These are phyloP conservation scores for Cytauxzoon felis DNA, from an alignment of 169 alveolate genomes.

Conservation along the genomic window DNA sequence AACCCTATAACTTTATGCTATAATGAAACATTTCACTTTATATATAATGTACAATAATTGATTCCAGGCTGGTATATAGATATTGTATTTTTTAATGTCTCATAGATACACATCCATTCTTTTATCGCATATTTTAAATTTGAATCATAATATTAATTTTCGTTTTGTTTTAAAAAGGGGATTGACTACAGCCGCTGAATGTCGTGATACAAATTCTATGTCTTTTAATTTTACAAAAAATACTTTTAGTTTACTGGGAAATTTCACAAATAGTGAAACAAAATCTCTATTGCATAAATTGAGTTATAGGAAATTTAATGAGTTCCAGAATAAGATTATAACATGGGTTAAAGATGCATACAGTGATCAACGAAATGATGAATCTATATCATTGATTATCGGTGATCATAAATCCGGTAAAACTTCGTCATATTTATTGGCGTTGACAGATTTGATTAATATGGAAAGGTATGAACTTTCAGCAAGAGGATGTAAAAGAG, in stretches of 20 bases:
- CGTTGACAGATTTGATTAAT: constrained; percentile 35
- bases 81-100: too few species aligned
- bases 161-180: not conserved
- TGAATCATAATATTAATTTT: not conserved
- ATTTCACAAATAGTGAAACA: not conserved
- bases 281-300: not conserved
- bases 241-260: too few species aligned
- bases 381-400: constrained; percentile 17
- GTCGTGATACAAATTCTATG: too few species aligned
- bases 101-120: too few species aligned
- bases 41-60: too few species aligned
- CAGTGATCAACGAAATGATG: too few species aligned
- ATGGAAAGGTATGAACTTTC: not conserved
- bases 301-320: not conserved
- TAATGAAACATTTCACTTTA: too few species aligned
- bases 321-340: not conserved
- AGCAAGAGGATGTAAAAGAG: constrained; percentile 7
- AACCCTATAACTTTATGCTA: too few species aligned
- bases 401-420: constrained; percentile 47
- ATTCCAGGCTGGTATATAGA: too few species aligned
- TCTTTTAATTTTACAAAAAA: too few species aligned
- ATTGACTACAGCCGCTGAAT: too few species aligned
- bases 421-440: constrained; percentile 45
- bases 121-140: too few species aligned
- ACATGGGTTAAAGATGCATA: not conserved